These are phyloP conservation scores for Panaeolus papilionaceus DNA, from an alignment of 768 basidiomycete species.

Conservation along the genomic window DNA sequence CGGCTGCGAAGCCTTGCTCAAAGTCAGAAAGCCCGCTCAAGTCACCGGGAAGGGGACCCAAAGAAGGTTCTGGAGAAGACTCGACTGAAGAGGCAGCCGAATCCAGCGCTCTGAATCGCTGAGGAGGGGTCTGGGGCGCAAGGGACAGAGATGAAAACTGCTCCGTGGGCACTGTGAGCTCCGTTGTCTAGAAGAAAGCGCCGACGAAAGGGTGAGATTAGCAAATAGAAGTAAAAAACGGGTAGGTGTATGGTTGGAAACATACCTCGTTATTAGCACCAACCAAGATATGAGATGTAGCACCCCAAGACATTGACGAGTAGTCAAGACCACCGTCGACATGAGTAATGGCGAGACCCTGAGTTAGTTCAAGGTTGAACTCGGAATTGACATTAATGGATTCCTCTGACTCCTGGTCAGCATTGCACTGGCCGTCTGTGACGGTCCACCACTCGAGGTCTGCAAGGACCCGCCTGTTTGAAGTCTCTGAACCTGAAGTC, in stretches of 20 bases:
- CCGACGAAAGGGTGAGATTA: slow-evolving; percentile 22
- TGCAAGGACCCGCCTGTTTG: slow-evolving; percentile 73
- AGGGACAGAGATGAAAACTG: slow-evolving; percentile 64
- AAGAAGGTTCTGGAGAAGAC: slow-evolving; percentile 58
- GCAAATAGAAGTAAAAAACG: slow-evolving; percentile 20
- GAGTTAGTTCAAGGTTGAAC: slow-evolving; percentile 22
- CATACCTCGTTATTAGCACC: slow-evolving; percentile 43
- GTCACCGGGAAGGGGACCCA: slow-evolving; percentile 45
- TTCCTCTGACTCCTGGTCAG: slow-evolving; percentile 50
- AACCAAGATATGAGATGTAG: slow-evolving; percentile 22
- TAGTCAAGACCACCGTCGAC: slow-evolving; percentile 46
- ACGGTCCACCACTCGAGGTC: slow-evolving; percentile 93
- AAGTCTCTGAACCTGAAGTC: slow-evolving; percentile 71
- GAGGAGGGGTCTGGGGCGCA: slow-evolving; percentile 56
- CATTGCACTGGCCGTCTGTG: slow-evolving; percentile 68
- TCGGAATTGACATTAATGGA: slow-evolving; percentile 36
- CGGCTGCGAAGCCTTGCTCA: slow-evolving; percentile 42
- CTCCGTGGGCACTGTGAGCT: slow-evolving; percentile 42
- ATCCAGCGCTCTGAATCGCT: slow-evolving; percentile 46
- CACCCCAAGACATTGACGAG: slow-evolving; percentile 41
- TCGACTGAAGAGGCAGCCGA: slow-evolving; percentile 61
- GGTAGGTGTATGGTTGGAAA: slow-evolving; percentile 15
- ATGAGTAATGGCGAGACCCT: slow-evolving; percentile 40
- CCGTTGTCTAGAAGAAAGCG: slow-evolving; percentile 30
- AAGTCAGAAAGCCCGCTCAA: slow-evolving; percentile 42